Evolutionary conservation across 2,329 filamentous ascomycete genomes (phyloP), one percentile per base, ranked within the genome.

Genomic region (Aspergillaceae sp.): DNA sequence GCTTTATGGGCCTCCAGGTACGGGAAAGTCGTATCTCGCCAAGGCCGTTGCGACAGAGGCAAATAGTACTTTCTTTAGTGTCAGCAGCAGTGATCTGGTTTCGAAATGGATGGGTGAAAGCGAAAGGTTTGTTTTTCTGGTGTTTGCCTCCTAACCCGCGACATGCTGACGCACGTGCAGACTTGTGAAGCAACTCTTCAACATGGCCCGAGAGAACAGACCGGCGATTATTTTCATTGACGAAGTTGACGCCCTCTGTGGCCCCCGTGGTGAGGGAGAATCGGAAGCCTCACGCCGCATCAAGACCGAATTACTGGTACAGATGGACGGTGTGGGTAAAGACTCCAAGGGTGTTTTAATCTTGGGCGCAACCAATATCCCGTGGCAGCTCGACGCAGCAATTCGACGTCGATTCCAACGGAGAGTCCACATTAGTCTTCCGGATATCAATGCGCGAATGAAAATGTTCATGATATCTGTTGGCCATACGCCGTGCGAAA

Each of bases 31-130:
- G 74, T 96, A 96, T 68, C 74, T 98, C 45, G 92, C 92, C 51
- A 98, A 97, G 69, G 92, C 92, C 2, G 91, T 98, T 43, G 92
- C 92, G 44, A 98, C 92, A 11, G 92, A 98, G 70, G 92, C 92
- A 48, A 97, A 98, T 69, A 96, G 90, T 69, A 97, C 92, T 3
- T 98, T 98, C 66, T 98, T 98, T 78, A 96, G 89, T 62, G 91
- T 98, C 55, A 94, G 87, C 71, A 94, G 87, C 76, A 94, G 88
- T 63, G 92, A 98, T 66, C 69, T 98, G 68, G 92, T 98, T 50
- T 95, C 88, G 67, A 98, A 98, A 66, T 98, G 92, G 92, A 98
- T 98, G 92, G 92, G 92, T 73, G 92, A 98, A 71, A 94, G 87
- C 75, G 92, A 98, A 80, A 82, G 89, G 87, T 94, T 73, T 42